Evolutionary conservation across 2,329 filamentous ascomycete genomes (phyloP), one percentile per base, ranked within the genome.

Genomic region (Ophiostoma sp.): DNA sequence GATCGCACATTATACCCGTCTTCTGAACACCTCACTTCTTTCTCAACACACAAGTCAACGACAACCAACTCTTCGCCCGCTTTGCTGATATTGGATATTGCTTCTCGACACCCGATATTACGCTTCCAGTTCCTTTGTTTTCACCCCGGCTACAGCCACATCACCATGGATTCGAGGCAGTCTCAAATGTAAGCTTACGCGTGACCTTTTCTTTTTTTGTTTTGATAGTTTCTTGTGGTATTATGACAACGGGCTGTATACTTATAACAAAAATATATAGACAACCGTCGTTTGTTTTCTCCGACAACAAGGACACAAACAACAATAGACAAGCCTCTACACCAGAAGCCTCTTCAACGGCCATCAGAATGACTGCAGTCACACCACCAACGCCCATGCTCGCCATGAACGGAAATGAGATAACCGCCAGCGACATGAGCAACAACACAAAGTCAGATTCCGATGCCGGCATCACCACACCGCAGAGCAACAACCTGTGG

Each of bases 391-490:
- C 79, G 70, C 80, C 82, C 66, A 77, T 81, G 69, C 77, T 80
- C 74, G 27, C 39, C 39, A 70, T 62, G 54, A 35, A 68, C 66
- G 31, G 81, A 79, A 72, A 52, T 52, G 39, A 52, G 17, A 86
- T 87, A 83, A 84, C 83, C 76, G 81, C 81, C 71, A 82, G 78
- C 76, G 83, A 86, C 70, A 79, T 85, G 75, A 77, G 20, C 81
- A 64, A 36, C 60, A 64, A 41, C 69, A 76, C 77, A 67, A 83
- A 84, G 77, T 77, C 79, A 62, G 85, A 87, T 74, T n/a, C 70
- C 31, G 7, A 78, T 79, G 70, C 78, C 82, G 33, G 41, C 69
- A 44, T 27, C 66, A 8, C 27, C 82, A 35, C 79, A 82, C 65
- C 65, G 1, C 65, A 65, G 6, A 64, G 60, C 60, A 33, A 48